Percentiles rank a stretch among this genome's conserved stretches.
Conservation (phyloP, 1,139 yeast species). For the Saccharomyces uvarum region DNA sequence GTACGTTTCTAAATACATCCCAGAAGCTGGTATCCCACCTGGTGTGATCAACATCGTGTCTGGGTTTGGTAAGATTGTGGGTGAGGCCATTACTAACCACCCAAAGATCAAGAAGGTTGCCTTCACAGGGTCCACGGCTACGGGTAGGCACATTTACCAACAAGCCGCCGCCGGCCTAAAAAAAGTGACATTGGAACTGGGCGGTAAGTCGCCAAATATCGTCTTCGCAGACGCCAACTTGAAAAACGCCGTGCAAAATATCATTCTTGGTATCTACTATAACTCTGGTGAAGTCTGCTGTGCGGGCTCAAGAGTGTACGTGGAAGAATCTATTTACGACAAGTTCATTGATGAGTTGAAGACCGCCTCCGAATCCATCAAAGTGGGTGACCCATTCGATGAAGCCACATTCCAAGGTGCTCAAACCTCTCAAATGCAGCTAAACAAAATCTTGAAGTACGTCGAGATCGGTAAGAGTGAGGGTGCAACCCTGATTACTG, state of each 20-base stretch:
- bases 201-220: slow-evolving; percentile 58
- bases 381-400: slow-evolving; percentile 56
- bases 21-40: slow-evolving; percentile 50
- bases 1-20: slow-evolving; percentile 42
- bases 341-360: slow-evolving; percentile 40
- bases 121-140: slow-evolving; percentile 56
- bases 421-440: slow-evolving; percentile 49
- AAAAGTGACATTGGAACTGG: slow-evolving; percentile 55
- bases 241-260: slow-evolving; percentile 40
- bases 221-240: slow-evolving; percentile 51
- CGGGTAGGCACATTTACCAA: slow-evolving; percentile 50
- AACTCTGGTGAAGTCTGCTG: slow-evolving; percentile 64
- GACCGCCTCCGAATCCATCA: slow-evolving; percentile 40
- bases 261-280: slow-evolving; percentile 41
- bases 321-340: slow-evolving; percentile 52
- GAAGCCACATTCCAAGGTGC: slow-evolving; percentile 55
- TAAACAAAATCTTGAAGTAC: slow-evolving; percentile 48
- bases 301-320: slow-evolving; percentile 56
- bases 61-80: slow-evolving; percentile 54
- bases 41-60: slow-evolving; percentile 52
- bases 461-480: slow-evolving; percentile 51
- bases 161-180: slow-evolving; percentile 47
- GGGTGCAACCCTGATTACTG: slow-evolving; percentile 52
- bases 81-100: slow-evolving; percentile 48
- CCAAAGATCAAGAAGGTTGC: slow-evolving; percentile 49